phyloP scores from a whole-genome alignment of 139 green algal species.

The Pleodorina starrii region DNA sequence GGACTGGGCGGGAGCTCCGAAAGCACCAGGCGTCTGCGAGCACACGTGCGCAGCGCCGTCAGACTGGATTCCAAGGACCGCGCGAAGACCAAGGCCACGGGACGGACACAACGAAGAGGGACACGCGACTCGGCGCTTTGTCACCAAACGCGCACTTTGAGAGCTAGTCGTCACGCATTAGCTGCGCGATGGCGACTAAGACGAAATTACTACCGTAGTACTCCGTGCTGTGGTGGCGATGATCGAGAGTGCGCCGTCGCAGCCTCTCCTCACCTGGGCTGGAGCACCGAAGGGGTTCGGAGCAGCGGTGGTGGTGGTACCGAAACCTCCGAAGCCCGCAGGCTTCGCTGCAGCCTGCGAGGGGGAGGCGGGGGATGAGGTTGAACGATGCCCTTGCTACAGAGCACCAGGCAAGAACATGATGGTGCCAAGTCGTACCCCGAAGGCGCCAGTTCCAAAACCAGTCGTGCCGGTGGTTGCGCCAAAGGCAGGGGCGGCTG shows the following conservation, averaged over 20 bases:
- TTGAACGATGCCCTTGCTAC: not conserved
- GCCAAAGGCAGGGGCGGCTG: conserved; percentile 26
- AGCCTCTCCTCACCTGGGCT: not conserved
- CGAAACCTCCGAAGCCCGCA: conserved; percentile 42
- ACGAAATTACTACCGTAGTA: no score
- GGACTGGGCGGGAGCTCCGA: conserved; percentile 51
- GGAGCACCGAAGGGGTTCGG: conserved; percentile 55
- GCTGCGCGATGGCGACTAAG: no score
- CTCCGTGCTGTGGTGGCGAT: not conserved
- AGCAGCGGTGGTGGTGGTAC: conserved; percentile 9
- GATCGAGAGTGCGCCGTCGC: no score
- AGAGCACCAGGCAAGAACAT: not conserved
- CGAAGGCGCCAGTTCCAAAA: conserved; percentile 19
- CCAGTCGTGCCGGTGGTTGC: not conserved
- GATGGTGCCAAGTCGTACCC: not conserved
- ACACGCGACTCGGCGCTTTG: no score
- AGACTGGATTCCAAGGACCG: no score
- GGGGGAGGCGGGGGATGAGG: conserved; percentile 7
- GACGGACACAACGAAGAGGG: no score
- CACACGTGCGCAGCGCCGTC: not conserved
- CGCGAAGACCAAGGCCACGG: no score
- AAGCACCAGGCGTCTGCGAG: conserved; percentile 30
- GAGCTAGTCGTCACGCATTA: no score
- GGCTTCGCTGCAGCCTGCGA: conserved; percentile 40
- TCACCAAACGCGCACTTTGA: no score